Percentiles rank a stretch among this genome's conserved stretches.
phyloP scores from a whole-genome alignment of 208 protist genomes.

The Trypanosoma congolense region DNA sequence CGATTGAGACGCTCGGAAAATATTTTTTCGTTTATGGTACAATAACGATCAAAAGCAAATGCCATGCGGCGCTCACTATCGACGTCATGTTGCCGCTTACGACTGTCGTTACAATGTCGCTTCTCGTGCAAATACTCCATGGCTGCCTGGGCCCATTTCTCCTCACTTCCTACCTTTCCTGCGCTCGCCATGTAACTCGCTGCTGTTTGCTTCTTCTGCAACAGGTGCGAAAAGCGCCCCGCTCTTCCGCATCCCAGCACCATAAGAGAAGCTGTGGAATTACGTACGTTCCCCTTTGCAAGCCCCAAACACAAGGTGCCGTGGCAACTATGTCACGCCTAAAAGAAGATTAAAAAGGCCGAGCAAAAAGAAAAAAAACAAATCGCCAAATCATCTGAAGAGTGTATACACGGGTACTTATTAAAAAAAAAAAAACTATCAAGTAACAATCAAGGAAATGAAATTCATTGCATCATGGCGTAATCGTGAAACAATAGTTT shows the following conservation, averaged over 20 bases:
- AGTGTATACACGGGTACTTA: too few relatives aligned
- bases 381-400: too few relatives aligned
- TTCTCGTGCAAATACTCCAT: constrained; percentile 89
- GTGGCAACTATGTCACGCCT: too few relatives aligned
- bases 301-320: too few relatives aligned
- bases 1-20: constrained; percentile 52
- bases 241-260: constrained; percentile 2
- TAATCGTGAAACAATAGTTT: too few relatives aligned
- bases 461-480: too few relatives aligned
- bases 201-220: constrained; percentile 73
- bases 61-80: constrained; percentile 56
- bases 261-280: too few relatives aligned
- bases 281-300: too few relatives aligned
- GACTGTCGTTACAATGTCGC: constrained; percentile 70
- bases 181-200: constrained; percentile 64
- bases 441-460: too few relatives aligned
- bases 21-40: constrained; percentile 32
- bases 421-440: too few relatives aligned
- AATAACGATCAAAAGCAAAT: constrained; percentile 70
- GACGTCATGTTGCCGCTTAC: constrained; percentile 79
- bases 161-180: constrained; percentile 71
- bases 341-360: too few relatives aligned
- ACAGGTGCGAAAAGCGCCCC: constrained; percentile 1
- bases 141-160: constrained; percentile 84
- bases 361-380: too few relatives aligned